Base-by-base conservation (phyloP, 1,284 basidiomycete species). In the Anthracocystis setariae region DNA sequence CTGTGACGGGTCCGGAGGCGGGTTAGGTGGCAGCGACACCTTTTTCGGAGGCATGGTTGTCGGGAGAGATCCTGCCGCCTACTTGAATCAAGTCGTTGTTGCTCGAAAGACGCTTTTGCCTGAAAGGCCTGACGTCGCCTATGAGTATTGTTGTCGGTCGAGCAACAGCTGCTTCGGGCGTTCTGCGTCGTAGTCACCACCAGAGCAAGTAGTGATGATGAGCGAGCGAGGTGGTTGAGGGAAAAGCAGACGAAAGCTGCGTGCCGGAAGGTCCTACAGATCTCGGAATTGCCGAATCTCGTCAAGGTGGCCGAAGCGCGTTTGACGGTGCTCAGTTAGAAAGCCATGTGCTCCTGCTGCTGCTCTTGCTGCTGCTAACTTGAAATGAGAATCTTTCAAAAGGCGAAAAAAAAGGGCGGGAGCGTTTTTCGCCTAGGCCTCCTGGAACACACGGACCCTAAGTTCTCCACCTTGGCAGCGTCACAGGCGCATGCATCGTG, bases 1-100 rank as follows among this genome's bases (percentile, higher is more conserved):
- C 38, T 78, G 73, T 20, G 78, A 75, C 20, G 61, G 48, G 46
- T 78, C 55, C 46, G 69, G 52, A 8, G 76, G 72, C 38, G 76
- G 62, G 40, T 74, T 76, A 12, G 76, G 58, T 45, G 74, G 74
- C 8, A 78, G 67, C 18, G 65, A 69, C 1, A 73, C 69, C 69
- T 78, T 76, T 46, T 74, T 78, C 29, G 73, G 64, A 46, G 70
- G 70, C 70, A 73, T 73, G 49, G 10, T 23, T 21, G 8, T 49
- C 32, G 40, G 23, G 23, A n/a, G 3, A n/a, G 29, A 12, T 39
- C 18, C 15, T 8, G 17, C 18, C 38, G 38, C 15, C 15, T 18
- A 20, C 38, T 12, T 39, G 38, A 39, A 18, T 39, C 17, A 12
- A 29, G 7, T 29, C 29, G 29, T 12, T 7, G n/a, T n/a, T n/a